Evolutionary conservation across 2,329 filamentous ascomycete species (phyloP).

Genomic region (Cladosporium sp.): DNA sequence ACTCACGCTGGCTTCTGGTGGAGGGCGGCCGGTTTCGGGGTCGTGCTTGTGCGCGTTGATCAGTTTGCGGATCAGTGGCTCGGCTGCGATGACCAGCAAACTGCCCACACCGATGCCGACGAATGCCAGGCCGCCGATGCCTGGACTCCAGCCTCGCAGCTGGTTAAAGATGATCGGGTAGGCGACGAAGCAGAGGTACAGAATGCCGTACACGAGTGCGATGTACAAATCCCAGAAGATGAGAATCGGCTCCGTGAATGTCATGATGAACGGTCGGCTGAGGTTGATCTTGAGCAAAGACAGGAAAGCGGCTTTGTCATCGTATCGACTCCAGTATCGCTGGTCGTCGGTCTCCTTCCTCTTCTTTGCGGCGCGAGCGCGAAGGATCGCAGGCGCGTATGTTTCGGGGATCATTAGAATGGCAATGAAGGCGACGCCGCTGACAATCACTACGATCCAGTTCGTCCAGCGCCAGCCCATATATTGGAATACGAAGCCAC

Average conservation of each 20-base stretch:
- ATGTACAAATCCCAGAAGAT: conserved; percentile 74
- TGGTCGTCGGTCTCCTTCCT: conserved; percentile 71
- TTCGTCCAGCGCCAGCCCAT: conserved; percentile 78
- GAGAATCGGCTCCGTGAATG: conserved; percentile 76
- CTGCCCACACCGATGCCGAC: conserved; percentile 66
- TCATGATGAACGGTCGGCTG: conserved; percentile 74
- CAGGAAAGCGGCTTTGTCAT: conserved; percentile 66
- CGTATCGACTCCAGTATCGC: conserved; percentile 78
- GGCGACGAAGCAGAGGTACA: conserved; percentile 88
- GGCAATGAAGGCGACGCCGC: conserved; percentile 61
- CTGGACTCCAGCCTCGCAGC: conserved; percentile 74
- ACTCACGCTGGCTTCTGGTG: conserved; percentile 78
- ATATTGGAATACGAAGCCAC: conserved; percentile 76
- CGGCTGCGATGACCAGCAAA: conserved; percentile 54
- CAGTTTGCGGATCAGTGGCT: conserved; percentile 72
- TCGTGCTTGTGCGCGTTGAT: conserved; percentile 77
- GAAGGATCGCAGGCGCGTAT: conserved; percentile 71
- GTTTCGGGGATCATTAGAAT: conserved; percentile 70
- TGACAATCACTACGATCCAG: conserved; percentile 67
- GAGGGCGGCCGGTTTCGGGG: conserved; percentile 69
- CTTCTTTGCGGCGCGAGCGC: conserved; percentile 63
- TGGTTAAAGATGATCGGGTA: conserved; percentile 82
- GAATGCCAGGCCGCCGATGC: conserved; percentile 76
- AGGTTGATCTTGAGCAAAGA: conserved; percentile 74
- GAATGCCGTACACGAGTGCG: conserved; percentile 78